Evolutionary conservation across 106 monocot genomes (phyloP), one percentile per base, ranked within the genome.

Genomic region (Cymbidium sinense): DNA sequence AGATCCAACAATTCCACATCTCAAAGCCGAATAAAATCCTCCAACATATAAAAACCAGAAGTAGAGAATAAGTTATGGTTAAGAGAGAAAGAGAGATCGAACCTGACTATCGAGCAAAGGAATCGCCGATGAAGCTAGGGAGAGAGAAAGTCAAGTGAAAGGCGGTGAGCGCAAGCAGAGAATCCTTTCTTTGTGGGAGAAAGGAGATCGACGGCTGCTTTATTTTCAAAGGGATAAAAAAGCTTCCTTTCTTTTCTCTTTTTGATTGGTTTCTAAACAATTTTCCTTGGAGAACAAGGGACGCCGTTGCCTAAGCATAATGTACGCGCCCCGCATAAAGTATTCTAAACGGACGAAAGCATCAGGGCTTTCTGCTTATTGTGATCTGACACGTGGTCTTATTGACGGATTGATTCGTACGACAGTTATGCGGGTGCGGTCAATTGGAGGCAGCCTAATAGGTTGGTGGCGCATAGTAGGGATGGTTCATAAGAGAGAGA

Each of bases 181-280:
- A 30, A 1, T 3, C 67, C 15, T 33, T 67, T 67, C 67, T 67
- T 67, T 15, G 67, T 31, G 1, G 15, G 31, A 67, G 67, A 67
- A 67, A 67, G 67, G 67, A 31, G 67, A 31, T 13, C 58, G 23
- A 58, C n/a, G 67, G 67, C 67, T 67, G 31, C 33, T 67, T 67
- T 67, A 3, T 67, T 67, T 67, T 67, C 21, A 17, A 15, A 67
- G 15, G n/a, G n/a, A 67, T 33, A 67, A 33, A 67, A 30, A 47
- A 2, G 13, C 47, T 13, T 67, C 33, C 10, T 31, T 31, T 67
- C 67, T 31, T 33, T 33, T 33, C 13, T 58, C 12, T 64, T 64
- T 27, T 5, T 64, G 64, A 33, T 67, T 67, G 12, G 5, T 67
- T 67, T 67, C 4, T 31, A 12, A 21, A 15, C 11, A 27, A 27